Percentiles rank a stretch among this genome's conserved stretches.
Conservation (phyloP, 371 early-diverging fungal genomes). For the Rhizopus delemar region DNA sequence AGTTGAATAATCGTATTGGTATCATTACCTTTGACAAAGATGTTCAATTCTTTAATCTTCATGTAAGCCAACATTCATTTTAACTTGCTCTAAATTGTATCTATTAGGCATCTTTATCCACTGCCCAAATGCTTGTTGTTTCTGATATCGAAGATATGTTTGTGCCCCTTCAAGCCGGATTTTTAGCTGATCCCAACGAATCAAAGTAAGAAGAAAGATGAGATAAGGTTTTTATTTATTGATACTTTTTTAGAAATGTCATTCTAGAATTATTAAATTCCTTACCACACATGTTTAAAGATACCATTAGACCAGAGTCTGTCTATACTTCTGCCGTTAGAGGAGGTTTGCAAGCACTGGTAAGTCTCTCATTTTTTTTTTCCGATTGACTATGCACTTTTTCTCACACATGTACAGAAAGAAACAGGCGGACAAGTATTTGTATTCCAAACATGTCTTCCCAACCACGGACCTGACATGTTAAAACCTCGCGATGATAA, state of each 20-base stretch:
- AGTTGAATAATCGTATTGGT: constrained; percentile 63
- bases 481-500: constrained; percentile 86
- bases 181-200: constrained; percentile 83
- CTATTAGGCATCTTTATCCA: constrained; percentile 67
- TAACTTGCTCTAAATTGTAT: not conserved
- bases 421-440: constrained; percentile 83
- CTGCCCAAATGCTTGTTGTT: constrained; percentile 96
- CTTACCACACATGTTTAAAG: constrained; percentile 83
- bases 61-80: constrained; percentile 46
- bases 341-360: constrained; percentile 80
- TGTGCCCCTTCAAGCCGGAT: constrained; percentile 89
- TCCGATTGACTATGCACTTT: no score
- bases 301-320: constrained; percentile 75
- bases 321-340: constrained; percentile 86
- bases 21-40: constrained; percentile 89
- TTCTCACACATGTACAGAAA: constrained; percentile 14
- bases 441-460: constrained; percentile 88
- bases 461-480: constrained; percentile 84
- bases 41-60: constrained; percentile 93
- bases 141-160: constrained; percentile 92
- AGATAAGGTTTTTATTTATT: not conserved
- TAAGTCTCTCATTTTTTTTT: constrained; percentile 20
- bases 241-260: constrained; percentile 50
- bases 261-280: constrained; percentile 82
- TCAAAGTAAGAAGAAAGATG: constrained; percentile 48